Evolutionary conservation across 2,329 filamentous ascomycete genomes (phyloP).

Genomic region (Bisporella sp.): DNA sequence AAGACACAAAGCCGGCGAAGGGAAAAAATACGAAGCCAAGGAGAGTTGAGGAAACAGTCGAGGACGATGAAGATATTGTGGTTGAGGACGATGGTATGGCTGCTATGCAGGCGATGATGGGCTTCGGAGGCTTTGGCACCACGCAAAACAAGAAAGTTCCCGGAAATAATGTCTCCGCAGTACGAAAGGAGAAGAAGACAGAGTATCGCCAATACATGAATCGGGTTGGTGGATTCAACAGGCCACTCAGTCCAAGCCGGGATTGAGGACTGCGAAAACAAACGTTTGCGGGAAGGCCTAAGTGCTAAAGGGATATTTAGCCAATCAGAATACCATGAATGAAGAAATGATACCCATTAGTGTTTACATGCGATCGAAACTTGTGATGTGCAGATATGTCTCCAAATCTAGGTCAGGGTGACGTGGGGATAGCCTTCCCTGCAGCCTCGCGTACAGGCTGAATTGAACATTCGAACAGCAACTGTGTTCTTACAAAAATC

Average conservation of each 20-base stretch:
- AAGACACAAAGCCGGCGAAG: slow-evolving; percentile 17
- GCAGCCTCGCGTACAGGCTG: slow-evolving; percentile 24
- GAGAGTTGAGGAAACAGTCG: slow-evolving; percentile 14
- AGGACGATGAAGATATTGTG: slow-evolving; percentile 43
- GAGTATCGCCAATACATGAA: slow-evolving; percentile 98
- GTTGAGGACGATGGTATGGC: slow-evolving; percentile 61
- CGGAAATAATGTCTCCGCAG: slow-evolving; percentile 77
- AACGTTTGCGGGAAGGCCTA: not conserved
- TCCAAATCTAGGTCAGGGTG: too few relatives aligned
- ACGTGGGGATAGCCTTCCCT: slow-evolving; percentile 10
- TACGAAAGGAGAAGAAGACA: slow-evolving; percentile 89
- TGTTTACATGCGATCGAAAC: not conserved
- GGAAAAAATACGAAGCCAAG: slow-evolving; percentile 18
- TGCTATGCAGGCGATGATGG: slow-evolving; percentile 81
- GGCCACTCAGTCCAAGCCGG: slow-evolving; percentile 57
- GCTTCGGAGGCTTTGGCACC: slow-evolving; percentile 76
- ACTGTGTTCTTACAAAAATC: slow-evolving; percentile 21
- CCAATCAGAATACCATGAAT: not conserved
- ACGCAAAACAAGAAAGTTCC: slow-evolving; percentile 86
- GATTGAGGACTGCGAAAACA: slow-evolving; percentile 10
- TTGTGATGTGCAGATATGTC: too few relatives aligned
- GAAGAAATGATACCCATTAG: not conserved
- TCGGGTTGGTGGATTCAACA: slow-evolving; percentile 72
- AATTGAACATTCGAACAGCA: slow-evolving; percentile 12
- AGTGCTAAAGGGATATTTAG: not conserved